Conservation (phyloP, 2,329 filamentous ascomycete genomes). For the Geosmithia putterillii region DNA sequence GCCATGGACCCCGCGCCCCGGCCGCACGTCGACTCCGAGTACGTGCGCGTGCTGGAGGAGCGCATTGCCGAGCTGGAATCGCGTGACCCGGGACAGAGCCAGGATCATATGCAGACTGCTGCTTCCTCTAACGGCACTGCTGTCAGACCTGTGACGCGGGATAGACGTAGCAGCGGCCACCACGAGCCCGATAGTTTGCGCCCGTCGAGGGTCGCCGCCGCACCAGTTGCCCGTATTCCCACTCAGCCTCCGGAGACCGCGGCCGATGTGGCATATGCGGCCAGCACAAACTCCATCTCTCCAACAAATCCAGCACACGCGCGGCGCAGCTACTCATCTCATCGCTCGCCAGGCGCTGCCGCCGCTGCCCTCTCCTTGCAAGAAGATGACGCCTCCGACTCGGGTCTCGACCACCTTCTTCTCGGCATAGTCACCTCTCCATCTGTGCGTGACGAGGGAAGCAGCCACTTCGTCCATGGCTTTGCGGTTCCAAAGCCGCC, state of each 20-base stretch:
- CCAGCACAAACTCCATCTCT: background rate
- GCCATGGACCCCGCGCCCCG: conserved; percentile 8
- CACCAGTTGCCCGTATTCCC: background rate
- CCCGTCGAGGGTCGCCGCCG: background rate
- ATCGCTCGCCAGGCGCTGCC: conserved; percentile 1
- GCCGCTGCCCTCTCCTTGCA: conserved; percentile 1
- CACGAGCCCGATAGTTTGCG: background rate
- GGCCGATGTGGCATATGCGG: background rate
- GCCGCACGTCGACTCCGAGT: conserved; percentile 6
- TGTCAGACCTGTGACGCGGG: background rate
- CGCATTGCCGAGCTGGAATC: conserved; percentile 8
- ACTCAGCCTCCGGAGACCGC: background rate
- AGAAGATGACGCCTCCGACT: conserved; percentile 4
- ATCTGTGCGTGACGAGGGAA: conserved; percentile 2
- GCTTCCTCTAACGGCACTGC: background rate
- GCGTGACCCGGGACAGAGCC: conserved; percentile 6
- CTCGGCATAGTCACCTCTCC: conserved; percentile 3
- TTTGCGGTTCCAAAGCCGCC: background rate
- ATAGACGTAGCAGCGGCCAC: background rate
- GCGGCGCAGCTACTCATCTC: conserved; percentile 3
- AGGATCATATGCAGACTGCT: conserved; percentile 4
- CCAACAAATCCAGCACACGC: background rate
- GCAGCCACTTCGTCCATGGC: background rate
- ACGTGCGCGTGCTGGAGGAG: conserved; percentile 8
- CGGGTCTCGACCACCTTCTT: conserved; percentile 4